These are phyloP conservation scores for Coniferiporia weirii DNA, from an alignment of 1,284 basidiomycete genomes.

Conservation along the genomic window DNA sequence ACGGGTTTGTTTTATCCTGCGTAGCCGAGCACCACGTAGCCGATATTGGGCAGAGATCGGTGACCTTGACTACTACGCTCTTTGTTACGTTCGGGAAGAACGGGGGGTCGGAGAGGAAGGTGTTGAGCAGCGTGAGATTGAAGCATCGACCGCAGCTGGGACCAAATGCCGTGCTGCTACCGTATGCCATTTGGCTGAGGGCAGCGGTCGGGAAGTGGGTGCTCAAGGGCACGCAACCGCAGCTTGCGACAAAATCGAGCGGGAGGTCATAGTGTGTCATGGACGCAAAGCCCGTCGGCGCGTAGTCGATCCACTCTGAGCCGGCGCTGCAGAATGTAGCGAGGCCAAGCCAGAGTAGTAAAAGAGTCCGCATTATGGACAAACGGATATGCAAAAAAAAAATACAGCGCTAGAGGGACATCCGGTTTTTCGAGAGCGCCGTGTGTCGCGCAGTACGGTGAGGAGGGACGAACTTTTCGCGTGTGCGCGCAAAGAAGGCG, in stretches of 20 bases:
- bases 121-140: slow-evolving; percentile 65
- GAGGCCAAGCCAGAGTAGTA: not conserved
- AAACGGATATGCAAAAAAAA: not conserved
- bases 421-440: not conserved
- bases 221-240: slow-evolving; percentile 63
- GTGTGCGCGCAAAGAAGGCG: not conserved
- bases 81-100: slow-evolving; percentile 60
- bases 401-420: not conserved
- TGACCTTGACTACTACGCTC: slow-evolving; percentile 66
- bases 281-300: slow-evolving; percentile 35
- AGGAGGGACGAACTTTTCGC: not conserved
- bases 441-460: too few relatives aligned
- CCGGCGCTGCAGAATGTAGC: not conserved
- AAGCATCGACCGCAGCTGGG: slow-evolving; percentile 73
- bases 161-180: slow-evolving; percentile 67
- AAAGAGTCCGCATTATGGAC: not conserved
- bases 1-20: slow-evolving; percentile 54
- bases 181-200: slow-evolving; percentile 70
- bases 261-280: slow-evolving; percentile 64
- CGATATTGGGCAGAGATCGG: slow-evolving; percentile 65
- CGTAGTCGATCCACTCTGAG: slow-evolving; percentile 18
- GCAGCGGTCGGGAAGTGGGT: slow-evolving; percentile 75
- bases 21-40: slow-evolving; percentile 63
- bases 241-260: slow-evolving; percentile 47
- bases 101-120: slow-evolving; percentile 58